Base-by-base conservation (phyloP, 2,329 filamentous ascomycete species). In the Fusarium albosuccineum region DNA sequence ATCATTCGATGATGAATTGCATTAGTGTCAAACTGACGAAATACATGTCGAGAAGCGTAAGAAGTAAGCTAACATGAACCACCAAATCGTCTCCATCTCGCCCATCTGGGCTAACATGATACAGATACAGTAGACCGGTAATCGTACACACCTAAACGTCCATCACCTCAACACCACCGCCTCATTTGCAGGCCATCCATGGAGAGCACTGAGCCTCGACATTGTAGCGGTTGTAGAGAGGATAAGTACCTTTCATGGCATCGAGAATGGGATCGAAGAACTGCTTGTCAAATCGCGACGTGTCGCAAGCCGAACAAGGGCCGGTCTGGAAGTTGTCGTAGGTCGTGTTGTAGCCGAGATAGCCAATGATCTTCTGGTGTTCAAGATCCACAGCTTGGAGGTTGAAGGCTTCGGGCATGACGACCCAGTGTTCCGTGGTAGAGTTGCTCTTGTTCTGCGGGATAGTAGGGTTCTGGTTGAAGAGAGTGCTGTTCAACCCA, bases 381-480 rank as follows among this genome's bases (percentile, higher is more conserved):
- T 76, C 69, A 37, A 72, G 69, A 53, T 80, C 78, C 4, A 73
- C 75, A 3, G 77, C 79, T 46, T 74, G 70, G 30, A 80, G 66
- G 16, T 70, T 77, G 55, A 80, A 79, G 1, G 76, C 70, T 53
- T 80, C 78, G 0, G 79, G 79, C 77, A 80, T 80, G 39, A 80
- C 74, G 6, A 80, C 78, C 79, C 79, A 80, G 57, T 71, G 77
- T 3, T 70, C 70, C 4, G 72, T 53, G 2, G 76, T 73, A 1
- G 68, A 52, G 52, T 74, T 75, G 57, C 72, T 73, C 29, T 69
- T 73, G 55, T 73, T 75, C 41, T 70, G 74, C 5, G 79, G 79
- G 11, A 80, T 68, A n/a, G 69, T 63, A 9, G 79, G 79, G 37
- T 78, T 80, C 58, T 80, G 78, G 55, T 78, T 80, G 68, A 80